Evolutionary conservation across 129 eudicot species (phyloP).

Genomic region (Chrysanthemum makinoi): DNA sequence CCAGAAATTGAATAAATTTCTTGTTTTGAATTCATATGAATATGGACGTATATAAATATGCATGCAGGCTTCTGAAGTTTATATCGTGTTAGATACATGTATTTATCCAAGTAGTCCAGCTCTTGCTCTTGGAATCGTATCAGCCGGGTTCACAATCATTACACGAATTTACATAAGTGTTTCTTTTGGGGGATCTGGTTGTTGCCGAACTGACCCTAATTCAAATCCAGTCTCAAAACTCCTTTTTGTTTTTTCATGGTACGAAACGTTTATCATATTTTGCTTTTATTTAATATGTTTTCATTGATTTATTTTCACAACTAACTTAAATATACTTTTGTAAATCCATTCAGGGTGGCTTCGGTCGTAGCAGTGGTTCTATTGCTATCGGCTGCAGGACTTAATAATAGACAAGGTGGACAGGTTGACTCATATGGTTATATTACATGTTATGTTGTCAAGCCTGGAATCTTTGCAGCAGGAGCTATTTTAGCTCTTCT

Average conservation of each 20-base stretch:
- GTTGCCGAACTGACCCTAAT: slow-evolving; percentile 11
- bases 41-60: not conserved
- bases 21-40: not conserved
- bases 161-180: slow-evolving; percentile 13
- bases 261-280: not conserved
- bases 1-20: not conserved
- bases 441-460: slow-evolving; percentile 2
- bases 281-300: not conserved
- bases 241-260: slow-evolving; percentile 1
- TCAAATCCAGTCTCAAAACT: slow-evolving; percentile 8
- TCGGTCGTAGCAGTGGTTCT: slow-evolving; percentile 11
- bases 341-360: slow-evolving; percentile 2
- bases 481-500: slow-evolving; percentile 9
- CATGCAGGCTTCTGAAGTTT: slow-evolving; percentile 11
- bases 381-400: slow-evolving; percentile 7
- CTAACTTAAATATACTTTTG: not conserved
- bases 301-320: not conserved
- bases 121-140: slow-evolving; percentile 6
- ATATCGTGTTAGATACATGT: not conserved
- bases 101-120: slow-evolving; percentile 27
- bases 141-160: slow-evolving; percentile 5
- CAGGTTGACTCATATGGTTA: not conserved
- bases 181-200: slow-evolving; percentile 8
- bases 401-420: slow-evolving; percentile 6
- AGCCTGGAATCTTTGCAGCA: slow-evolving; percentile 26